A percentile compares a stretch with the other conserved stretches of the same genome.
These are phyloP conservation scores for Copromyces sp. DNA, from an alignment of 495 filamentous ascomycete species.

Conservation along the genomic window DNA sequence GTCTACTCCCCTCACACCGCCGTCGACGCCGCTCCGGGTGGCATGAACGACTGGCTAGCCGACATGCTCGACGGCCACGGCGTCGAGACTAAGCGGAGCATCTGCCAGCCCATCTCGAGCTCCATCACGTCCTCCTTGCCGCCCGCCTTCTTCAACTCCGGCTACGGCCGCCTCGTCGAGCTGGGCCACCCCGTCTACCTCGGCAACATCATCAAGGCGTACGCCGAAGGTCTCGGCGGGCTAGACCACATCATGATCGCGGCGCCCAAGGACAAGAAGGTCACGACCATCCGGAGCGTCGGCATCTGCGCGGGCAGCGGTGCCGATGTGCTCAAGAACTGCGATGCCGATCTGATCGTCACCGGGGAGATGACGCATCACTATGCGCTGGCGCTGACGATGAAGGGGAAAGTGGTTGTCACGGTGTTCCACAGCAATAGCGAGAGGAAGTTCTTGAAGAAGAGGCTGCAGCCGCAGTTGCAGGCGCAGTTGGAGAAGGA, in stretches of 20 bases:
- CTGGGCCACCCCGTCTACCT: constrained; percentile 51
- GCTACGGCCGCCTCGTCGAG: constrained; percentile 66
- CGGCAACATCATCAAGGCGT: constrained; percentile 46
- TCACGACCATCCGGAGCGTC: constrained; percentile 21
- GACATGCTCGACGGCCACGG: constrained; percentile 51
- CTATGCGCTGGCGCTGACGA: constrained; percentile 73
- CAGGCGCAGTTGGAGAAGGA: constrained; percentile 42
- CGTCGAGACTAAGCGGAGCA: constrained; percentile 19
- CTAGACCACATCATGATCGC: constrained; percentile 33
- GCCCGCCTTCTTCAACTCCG: constrained; percentile 52
- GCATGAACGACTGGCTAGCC: constrained; percentile 91
- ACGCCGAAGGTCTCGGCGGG: constrained; percentile 26
- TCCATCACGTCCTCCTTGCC: constrained; percentile 26
- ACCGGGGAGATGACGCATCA: constrained; percentile 94
- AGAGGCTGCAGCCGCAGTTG: constrained; percentile 59
- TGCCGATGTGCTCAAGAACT: constrained; percentile 56
- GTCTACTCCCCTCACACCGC: constrained; percentile 95
- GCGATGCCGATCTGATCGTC: constrained; percentile 65
- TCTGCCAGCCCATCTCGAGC: constrained; percentile 26
- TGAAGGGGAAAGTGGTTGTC: constrained; percentile 78
- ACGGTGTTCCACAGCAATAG: constrained; percentile 86
- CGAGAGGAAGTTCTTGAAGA: constrained; percentile 67
- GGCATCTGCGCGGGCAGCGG: constrained; percentile 81
- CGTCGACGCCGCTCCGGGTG: constrained; percentile 76
- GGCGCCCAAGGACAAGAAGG: constrained; percentile 16